Conservation (phyloP, 192 early-diverging fungal genomes). For the Ambispora gerdemannii region DNA sequence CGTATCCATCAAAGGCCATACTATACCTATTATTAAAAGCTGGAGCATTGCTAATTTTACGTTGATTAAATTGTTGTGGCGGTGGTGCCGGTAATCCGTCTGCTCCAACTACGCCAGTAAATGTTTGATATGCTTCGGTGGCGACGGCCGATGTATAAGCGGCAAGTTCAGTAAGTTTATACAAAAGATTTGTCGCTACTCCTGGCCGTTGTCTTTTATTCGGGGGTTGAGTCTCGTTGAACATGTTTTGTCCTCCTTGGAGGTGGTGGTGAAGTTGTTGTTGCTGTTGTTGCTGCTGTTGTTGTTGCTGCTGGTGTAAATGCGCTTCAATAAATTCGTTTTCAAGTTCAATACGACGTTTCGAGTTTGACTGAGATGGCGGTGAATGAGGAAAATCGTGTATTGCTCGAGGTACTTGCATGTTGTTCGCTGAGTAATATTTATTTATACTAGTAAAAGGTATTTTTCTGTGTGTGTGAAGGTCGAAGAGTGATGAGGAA, state of each 20-base stretch:
- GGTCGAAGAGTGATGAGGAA: too few species aligned
- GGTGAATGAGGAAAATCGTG: conserved; percentile 6
- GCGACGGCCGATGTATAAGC: conserved; percentile 15
- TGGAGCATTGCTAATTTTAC: neutral
- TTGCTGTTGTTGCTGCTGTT: neutral
- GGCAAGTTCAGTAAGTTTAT: conserved; percentile 20
- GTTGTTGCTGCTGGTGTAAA: neutral
- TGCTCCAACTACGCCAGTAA: neutral
- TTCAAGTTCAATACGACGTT: neutral
- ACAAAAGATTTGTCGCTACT: conserved; percentile 15
- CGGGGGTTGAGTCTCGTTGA: neutral
- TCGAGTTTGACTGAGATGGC: neutral
- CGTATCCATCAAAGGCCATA: neutral
- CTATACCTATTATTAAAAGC: neutral
- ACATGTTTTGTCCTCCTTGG: neutral
- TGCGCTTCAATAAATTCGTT: neutral
- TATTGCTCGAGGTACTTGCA: neutral
- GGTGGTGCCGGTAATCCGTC: neutral
- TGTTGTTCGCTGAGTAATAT: too few species aligned
- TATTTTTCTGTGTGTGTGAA: too few species aligned
- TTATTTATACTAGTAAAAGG: too few species aligned
- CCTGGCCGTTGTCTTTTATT: conserved; percentile 19
- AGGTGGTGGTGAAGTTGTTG: neutral
- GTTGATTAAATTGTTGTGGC: neutral
- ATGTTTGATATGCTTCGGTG: conserved; percentile 10